A percentile compares a stretch with the other conserved stretches of the same genome.
Conservation (phyloP, 345 rosid species). For the Rhizophora mangle region DNA sequence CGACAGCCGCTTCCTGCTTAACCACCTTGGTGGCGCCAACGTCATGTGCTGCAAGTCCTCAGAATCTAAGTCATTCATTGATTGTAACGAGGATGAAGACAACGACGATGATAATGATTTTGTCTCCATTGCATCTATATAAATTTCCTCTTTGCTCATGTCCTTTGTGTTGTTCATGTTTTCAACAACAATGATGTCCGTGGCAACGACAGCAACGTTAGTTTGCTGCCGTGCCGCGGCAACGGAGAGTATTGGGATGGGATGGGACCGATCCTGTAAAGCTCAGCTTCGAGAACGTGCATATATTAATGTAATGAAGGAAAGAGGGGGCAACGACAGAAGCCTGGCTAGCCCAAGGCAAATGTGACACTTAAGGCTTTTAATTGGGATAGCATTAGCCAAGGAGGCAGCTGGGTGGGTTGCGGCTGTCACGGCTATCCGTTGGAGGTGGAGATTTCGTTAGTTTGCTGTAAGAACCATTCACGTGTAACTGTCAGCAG, state of each 20-base stretch:
- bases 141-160: not conserved
- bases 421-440: slow-evolving; percentile 15
- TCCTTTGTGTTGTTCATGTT: not conserved
- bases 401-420: not conserved
- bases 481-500: slow-evolving; percentile 11
- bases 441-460: not conserved
- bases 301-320: not conserved
- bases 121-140: not conserved
- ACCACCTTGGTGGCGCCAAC: slow-evolving; percentile 34
- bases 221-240: slow-evolving; percentile 6
- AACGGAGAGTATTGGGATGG: too few relatives aligned
- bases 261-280: too few relatives aligned
- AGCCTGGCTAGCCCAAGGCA: slow-evolving; percentile 4
- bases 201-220: not conserved
- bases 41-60: slow-evolving; percentile 50
- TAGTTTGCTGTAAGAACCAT: slow-evolving; percentile 5
- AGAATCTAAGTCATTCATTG: slow-evolving; percentile 13
- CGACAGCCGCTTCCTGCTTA: slow-evolving; percentile 45
- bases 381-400: slow-evolving; percentile 7
- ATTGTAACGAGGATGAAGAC: slow-evolving; percentile 24
- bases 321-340: not conserved
- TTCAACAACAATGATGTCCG: too few relatives aligned
- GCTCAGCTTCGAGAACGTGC: too few relatives aligned
- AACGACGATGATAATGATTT: slow-evolving; percentile 22
- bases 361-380: slow-evolving; percentile 1